These are phyloP conservation scores for Cylindrodendrum hubeiense DNA, from an alignment of 2,329 filamentous ascomycete species.

Conservation along the genomic window DNA sequence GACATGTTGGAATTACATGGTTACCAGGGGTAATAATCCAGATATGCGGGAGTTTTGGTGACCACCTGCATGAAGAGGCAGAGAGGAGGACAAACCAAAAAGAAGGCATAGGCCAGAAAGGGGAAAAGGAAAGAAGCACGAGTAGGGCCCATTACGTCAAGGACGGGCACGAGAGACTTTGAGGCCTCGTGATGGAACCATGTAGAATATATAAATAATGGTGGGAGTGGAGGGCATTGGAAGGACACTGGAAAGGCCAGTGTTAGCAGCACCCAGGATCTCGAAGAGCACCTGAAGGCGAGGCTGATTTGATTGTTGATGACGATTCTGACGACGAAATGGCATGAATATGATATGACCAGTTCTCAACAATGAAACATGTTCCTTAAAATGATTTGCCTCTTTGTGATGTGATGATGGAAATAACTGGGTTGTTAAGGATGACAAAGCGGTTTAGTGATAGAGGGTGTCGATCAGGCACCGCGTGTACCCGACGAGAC, in stretches of 20 bases:
- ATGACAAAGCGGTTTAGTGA: slow-evolving; percentile 17
- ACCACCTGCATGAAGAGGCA: slow-evolving; percentile 35
- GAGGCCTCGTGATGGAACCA: slow-evolving; percentile 29
- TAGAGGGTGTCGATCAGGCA: slow-evolving; percentile 2
- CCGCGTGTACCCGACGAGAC: slow-evolving; percentile 3
- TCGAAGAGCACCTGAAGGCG: slow-evolving; percentile 22
- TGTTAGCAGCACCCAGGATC: slow-evolving; percentile 17
- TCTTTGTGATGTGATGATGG: not conserved
- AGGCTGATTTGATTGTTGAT: slow-evolving; percentile 44
- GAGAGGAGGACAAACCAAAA: slow-evolving; percentile 25
- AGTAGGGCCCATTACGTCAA: slow-evolving; percentile 27
- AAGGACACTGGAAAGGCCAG: slow-evolving; percentile 17
- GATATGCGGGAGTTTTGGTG: slow-evolving; percentile 35
- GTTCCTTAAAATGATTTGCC: not conserved
- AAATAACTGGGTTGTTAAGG: not conserved
- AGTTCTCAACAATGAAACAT: slow-evolving; percentile 33
- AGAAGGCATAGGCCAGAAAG: slow-evolving; percentile 32
- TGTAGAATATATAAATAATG: slow-evolving; percentile 45
- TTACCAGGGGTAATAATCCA: slow-evolving; percentile 44
- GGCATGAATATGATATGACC: slow-evolving; percentile 51
- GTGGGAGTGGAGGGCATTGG: slow-evolving; percentile 24
- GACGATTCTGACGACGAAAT: slow-evolving; percentile 49
- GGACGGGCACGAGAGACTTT: slow-evolving; percentile 27
- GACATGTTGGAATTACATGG: slow-evolving; percentile 44
- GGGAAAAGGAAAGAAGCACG: slow-evolving; percentile 2